A percentile compares a stretch with the other conserved stretches of the same genome.
phyloP scores from a whole-genome alignment of 305 asterid species.

The Fraxinus baroniana region DNA sequence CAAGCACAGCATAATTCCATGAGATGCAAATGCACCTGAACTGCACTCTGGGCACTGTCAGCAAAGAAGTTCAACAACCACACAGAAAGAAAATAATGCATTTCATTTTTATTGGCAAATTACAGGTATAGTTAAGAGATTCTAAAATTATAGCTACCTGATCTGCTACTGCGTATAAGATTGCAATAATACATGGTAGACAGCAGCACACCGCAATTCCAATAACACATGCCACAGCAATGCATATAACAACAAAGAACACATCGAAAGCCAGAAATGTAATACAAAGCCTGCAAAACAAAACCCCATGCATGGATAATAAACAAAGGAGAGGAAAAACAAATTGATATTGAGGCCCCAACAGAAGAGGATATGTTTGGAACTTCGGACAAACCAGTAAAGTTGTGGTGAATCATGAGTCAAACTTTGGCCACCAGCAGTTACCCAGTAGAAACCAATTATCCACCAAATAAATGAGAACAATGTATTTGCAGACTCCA shows the following conservation, averaged over 20 bases:
- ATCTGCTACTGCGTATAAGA: conserved; percentile 91
- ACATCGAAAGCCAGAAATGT: conserved; percentile 94
- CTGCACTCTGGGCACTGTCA: neutral
- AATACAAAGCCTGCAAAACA: conserved; percentile 82
- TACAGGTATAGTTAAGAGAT: neutral
- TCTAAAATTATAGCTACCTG: conserved; percentile 50
- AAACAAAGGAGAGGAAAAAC: neutral
- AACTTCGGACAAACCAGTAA: conserved; percentile 62
- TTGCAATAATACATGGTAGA: conserved; percentile 89
- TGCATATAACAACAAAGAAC: conserved; percentile 90
- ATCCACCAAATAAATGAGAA: conserved; percentile 99
- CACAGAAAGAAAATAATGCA: neutral
- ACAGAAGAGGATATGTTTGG: conserved; percentile 1
- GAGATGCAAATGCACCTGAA: neutral
- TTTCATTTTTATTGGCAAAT: neutral
- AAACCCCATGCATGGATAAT: conserved; percentile 14
- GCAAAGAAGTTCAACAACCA: neutral
- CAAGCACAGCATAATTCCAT: neutral
- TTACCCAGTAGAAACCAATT: conserved; percentile 91
- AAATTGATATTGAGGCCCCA: conserved; percentile 16
- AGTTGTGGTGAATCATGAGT: conserved; percentile 73
- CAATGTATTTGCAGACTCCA: conserved; percentile 96
- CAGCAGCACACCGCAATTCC: conserved; percentile 99
- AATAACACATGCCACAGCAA: conserved; percentile 85
- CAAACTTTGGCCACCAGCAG: conserved; percentile 72